Base-by-base conservation (phyloP, 1,284 basidiomycete genomes). In the Apiotrichum sp. region DNA sequence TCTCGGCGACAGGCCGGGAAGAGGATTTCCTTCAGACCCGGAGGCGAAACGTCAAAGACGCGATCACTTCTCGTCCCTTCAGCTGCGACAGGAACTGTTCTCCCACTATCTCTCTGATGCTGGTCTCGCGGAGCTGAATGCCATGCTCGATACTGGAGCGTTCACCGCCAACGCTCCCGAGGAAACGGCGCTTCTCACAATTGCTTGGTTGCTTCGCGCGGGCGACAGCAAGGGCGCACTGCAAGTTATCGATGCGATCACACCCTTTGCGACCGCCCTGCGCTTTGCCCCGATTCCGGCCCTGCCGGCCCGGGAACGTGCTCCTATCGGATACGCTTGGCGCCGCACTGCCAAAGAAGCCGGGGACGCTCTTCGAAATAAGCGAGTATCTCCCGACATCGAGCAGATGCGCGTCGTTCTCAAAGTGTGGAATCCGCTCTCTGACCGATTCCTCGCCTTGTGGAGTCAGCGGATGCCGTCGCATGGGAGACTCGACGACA, bases 201-300 rank as follows among this genome's bases (percentile, higher is more conserved):
- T 50, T 2, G 56, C 56, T 8, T 57, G 52, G 47, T 47, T 53
- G 9, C 14, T 53, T n/a, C 47, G 47, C 14, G 29, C 10, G 7
- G 47, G 43, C 6, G 43, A 57, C 47, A 22, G 9, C 32, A 38
- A 38, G 2, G 46, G 40, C 4, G 52, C 56, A 1, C 33, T 48
- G 6, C 35, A 48, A 1, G 33, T 58, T 6, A 34, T 52, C 35
- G 35, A 52, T 13, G 41, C 41, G 16, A 58, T 49, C 36, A 35
- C 39, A 6, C 53, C 53, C 8, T 51, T 49, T 46, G 50, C 50
- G 2, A 3, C 16, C 36, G 14, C 32, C 34, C 42, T 58, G 31
- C 53, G 57, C 32, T 57, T 57, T 33, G 47, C 50, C 1, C 56
- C 56, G 1, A 40, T 51, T 11, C 22, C 38, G 3, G 56, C 44